phyloP scores from a whole-genome alignment of 805 yeast genomes.

The Starmerella apis region DNA sequence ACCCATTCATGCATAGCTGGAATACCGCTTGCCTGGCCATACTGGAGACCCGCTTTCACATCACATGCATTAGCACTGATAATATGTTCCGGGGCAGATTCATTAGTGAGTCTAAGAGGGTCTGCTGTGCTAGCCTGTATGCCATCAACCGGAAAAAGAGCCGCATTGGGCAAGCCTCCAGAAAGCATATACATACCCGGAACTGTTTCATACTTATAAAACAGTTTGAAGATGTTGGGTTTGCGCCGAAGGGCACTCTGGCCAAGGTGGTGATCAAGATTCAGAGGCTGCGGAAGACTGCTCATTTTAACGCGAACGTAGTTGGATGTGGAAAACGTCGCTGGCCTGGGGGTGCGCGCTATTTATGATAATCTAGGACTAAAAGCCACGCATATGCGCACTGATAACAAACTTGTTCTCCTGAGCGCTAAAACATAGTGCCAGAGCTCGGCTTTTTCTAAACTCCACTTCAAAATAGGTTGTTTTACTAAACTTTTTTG shows the following conservation, averaged over 20 bases:
- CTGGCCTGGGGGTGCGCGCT: background rate
- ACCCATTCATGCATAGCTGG: conserved; percentile 58
- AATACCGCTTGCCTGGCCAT: conserved; percentile 78
- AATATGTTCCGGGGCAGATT: conserved; percentile 1
- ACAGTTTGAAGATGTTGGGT: conserved; percentile 25
- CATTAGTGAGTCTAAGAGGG: conserved; percentile 5
- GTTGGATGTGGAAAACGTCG: background rate
- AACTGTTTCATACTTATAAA: conserved; percentile 25
- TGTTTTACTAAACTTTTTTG: conserved; percentile 7
- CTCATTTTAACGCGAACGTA: background rate
- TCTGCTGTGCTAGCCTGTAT: conserved; percentile 17
- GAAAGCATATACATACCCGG: conserved; percentile 25
- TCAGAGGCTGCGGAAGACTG: conserved; percentile 13
- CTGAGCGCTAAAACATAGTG: conserved; percentile 3
- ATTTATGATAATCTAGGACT: background rate
- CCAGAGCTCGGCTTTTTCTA: conserved; percentile 6
- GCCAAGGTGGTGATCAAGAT: conserved; percentile 24
- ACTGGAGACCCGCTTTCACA: conserved; percentile 73
- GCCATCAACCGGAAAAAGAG: conserved; percentile 23
- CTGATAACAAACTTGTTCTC: conserved; percentile 3
- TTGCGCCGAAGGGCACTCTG: conserved; percentile 23
- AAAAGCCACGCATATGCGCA: conserved; percentile 6
- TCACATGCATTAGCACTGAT: conserved; percentile 12
- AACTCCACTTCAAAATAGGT: conserved; percentile 3
- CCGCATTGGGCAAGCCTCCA: conserved; percentile 26